phyloP scores from a whole-genome alignment of 2,329 filamentous ascomycete genomes.

The Atkinsonella hypoxylon region DNA sequence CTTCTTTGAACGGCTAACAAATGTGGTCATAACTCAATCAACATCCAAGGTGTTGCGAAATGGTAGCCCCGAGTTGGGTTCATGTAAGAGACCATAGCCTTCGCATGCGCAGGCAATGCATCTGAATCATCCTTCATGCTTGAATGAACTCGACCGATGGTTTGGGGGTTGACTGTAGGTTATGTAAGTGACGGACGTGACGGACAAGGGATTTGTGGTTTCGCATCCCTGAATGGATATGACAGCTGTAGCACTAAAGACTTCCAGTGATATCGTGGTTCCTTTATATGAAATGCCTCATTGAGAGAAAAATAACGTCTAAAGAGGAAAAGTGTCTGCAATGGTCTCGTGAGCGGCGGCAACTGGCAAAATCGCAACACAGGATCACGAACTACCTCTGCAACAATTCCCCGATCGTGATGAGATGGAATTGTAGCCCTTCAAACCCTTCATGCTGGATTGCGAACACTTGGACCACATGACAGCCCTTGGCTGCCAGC shows the following conservation, averaged over 20 bases:
- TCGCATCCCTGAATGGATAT: not conserved
- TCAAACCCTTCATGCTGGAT: too few relatives aligned
- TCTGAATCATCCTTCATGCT: too few relatives aligned
- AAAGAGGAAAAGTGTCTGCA: not conserved
- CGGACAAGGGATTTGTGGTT: not conserved
- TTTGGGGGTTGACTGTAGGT: not conserved
- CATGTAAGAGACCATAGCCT: too few relatives aligned
- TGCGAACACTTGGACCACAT: not conserved
- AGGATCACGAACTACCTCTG: not conserved
- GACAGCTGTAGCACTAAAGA: not conserved
- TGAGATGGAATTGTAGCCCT: too few relatives aligned
- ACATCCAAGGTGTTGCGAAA: not conserved
- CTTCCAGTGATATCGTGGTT: not conserved
- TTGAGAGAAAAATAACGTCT: not conserved
- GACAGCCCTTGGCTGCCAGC: not conserved
- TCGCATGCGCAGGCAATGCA: too few relatives aligned
- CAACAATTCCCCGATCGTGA: too few relatives aligned
- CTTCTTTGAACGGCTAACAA: not conserved
- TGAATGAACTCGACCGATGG: not conserved
- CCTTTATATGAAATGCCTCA: not conserved
- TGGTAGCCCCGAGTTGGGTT: too few relatives aligned
- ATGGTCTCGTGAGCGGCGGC: not conserved
- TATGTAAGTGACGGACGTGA: not conserved
- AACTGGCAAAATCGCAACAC: not conserved
- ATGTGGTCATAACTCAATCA: too few relatives aligned